These are phyloP conservation scores for Arctium lappa DNA, from an alignment of 129 eudicot species.

Conservation along the genomic window DNA sequence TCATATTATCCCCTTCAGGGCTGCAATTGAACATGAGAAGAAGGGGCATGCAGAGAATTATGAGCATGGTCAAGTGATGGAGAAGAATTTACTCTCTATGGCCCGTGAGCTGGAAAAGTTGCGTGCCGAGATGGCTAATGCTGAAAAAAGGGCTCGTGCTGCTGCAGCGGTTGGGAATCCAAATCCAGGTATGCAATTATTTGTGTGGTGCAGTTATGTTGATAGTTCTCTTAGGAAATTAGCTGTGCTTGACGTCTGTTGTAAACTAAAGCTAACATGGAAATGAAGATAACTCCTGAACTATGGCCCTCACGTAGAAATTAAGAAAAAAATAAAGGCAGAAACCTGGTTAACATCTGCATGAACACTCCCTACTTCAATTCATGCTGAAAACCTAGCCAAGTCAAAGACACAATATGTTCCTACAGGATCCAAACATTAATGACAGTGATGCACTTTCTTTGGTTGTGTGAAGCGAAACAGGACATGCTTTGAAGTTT, in stretches of 20 bases:
- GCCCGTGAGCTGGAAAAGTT: conserved; percentile 92
- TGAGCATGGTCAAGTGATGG: conserved; percentile 93
- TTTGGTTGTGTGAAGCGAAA: background rate
- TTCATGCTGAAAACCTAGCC: background rate
- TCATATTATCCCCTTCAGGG: conserved; percentile 34
- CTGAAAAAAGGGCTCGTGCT: conserved; percentile 84
- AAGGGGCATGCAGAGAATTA: conserved; percentile 86
- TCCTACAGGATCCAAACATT: background rate
- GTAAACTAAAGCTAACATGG: background rate
- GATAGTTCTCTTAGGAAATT: background rate
- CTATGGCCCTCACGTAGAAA: background rate
- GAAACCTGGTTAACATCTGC: background rate
- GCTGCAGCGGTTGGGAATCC: conserved; percentile 64
- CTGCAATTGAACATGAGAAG: conserved; percentile 91
- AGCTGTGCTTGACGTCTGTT: background rate
- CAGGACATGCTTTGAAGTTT: background rate
- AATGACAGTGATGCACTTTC: background rate
- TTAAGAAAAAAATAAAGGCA: background rate
- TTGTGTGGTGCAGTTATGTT: background rate
- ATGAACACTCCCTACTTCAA: background rate
- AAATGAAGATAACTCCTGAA: background rate
- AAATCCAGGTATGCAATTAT: conserved; percentile 55
- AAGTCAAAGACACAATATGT: background rate
- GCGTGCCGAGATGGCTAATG: conserved; percentile 94
- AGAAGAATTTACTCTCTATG: conserved; percentile 79